Base-by-base conservation (phyloP, 108 stramenopile species). In the Mediolabrus comicus region DNA sequence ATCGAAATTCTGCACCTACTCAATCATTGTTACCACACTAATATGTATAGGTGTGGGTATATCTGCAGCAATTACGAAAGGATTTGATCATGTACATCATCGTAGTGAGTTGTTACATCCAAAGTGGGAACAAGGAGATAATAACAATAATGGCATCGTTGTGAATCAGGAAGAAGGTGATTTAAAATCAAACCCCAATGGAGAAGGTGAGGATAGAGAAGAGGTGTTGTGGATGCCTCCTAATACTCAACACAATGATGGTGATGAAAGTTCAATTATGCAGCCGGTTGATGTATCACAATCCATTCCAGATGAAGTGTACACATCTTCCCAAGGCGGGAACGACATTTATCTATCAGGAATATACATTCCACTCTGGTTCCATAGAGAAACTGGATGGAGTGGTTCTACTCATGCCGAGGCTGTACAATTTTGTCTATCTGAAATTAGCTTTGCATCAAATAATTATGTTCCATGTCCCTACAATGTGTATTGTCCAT, bases 401-500 rank as follows among this genome's bases (percentile, higher is more conserved):
- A 49, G 35, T 10, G 75, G 75, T 22, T 35, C 43, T 3, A 69
- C 68, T 11, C 69, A 77, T 32, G 22, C 34, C 3, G 75, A 64
- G 57, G 75, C 75, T 11, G 14, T 69, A 1, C 49, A 57, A 35
- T 77, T 69, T 55, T 77, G 75, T 32, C 29, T 43, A 0, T 41
- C 62, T 27, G 69, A 31, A 55, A 69, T 24, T 17, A 49, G n/a
- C n/a, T n/a, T n/a, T 24, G 22, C 46, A 0, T 49, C 46, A 17
- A 17, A 22, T 28, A 16, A 58, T 38, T 69, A 53, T 26, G 46
- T 69, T 1, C 68, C 63, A 38, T 77, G 75, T 38, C 75, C 75
- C 12, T 77, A 69, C 68, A 43, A 69, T 22, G 74, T 68, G 55
- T 68, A 69, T 39, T 77, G 75, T 52, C 75, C 75, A 14, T n/a